Percentiles rank a stretch among this genome's conserved stretches.
phyloP scores from a whole-genome alignment of 352 stramenopile species.

The Phytophthora lateralis region DNA sequence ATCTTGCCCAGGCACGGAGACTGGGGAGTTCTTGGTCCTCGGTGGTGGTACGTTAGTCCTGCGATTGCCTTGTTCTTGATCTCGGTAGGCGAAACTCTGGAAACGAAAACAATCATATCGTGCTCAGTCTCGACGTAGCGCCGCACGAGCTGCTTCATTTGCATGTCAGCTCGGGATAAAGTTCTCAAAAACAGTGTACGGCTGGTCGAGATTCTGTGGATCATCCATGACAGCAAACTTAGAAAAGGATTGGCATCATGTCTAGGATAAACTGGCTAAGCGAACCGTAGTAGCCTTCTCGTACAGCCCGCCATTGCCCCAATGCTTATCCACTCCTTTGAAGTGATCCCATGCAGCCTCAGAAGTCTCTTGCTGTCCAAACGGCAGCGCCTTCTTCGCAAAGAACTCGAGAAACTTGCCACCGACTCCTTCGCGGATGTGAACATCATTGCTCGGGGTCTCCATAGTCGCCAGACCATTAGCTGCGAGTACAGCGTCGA shows the following conservation, averaged over 20 bases:
- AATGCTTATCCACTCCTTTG: slow-evolving; percentile 24
- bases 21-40: slow-evolving; percentile 36
- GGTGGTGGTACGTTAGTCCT: slow-evolving; percentile 24
- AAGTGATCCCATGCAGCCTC: slow-evolving; percentile 28
- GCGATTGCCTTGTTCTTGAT: slow-evolving; percentile 27
- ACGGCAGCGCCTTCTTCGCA: slow-evolving; percentile 27
- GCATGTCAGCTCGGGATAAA: slow-evolving; percentile 25
- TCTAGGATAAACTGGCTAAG: background rate
- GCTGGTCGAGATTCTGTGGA: slow-evolving; percentile 18
- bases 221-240: background rate
- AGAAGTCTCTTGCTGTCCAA: slow-evolving; percentile 10
- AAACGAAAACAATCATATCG: slow-evolving; percentile 22
- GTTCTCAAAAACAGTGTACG: slow-evolving; percentile 22
- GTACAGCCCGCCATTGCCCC: slow-evolving; percentile 23
- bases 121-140: slow-evolving; percentile 23
- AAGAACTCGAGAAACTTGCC: slow-evolving; percentile 33
- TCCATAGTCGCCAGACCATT: slow-evolving; percentile 16
- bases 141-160: slow-evolving; percentile 28
- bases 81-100: slow-evolving; percentile 12
- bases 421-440: slow-evolving; percentile 25
- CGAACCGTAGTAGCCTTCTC: slow-evolving; percentile 24
- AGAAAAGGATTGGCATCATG: background rate
- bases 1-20: slow-evolving; percentile 24
- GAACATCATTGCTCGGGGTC: slow-evolving; percentile 7
- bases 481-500: slow-evolving; percentile 20